Evolutionary conservation across 345 rosid species (phyloP).

Genomic region (Punica granatum): DNA sequence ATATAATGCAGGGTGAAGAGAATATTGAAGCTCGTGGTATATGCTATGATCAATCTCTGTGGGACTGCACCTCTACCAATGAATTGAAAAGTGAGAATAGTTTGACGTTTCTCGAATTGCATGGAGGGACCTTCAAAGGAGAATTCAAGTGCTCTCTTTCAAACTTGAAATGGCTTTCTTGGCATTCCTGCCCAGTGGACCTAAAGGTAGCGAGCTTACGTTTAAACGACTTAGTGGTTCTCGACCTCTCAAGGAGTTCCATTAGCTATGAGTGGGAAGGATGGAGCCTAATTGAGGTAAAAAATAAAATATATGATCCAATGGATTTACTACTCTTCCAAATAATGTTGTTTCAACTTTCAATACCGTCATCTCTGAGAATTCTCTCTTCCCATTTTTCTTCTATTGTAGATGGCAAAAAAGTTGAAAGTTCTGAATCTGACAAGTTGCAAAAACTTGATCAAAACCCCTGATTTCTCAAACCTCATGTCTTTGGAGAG

Average conservation of each 20-base stretch:
- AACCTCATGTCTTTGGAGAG: not conserved
- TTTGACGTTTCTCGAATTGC: conserved; percentile 17
- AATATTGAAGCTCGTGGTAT: conserved; percentile 12
- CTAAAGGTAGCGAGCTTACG: conserved; percentile 4
- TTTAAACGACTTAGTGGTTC: conserved; percentile 3
- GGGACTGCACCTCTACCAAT: not conserved
- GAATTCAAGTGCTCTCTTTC: conserved; percentile 3
- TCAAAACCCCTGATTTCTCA: not conserved
- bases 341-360: not conserved
- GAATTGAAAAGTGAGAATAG: conserved; percentile 13
- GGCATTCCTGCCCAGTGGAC: conserved; percentile 1
- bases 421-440: conserved; percentile 6
- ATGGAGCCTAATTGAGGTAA: conserved; percentile 2
- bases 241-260: not conserved
- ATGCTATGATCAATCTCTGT: not conserved
- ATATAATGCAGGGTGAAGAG: no score
- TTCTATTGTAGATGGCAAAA: not conserved
- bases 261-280: not conserved
- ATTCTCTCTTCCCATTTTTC: not conserved
- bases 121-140: not conserved
- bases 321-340: not conserved
- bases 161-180: conserved; percentile 16
- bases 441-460: not conserved
- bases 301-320: not conserved
- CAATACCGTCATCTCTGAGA: no score